Base-by-base conservation (phyloP, 768 basidiomycete genomes). In the Rhizopogon vesiculosus region DNA sequence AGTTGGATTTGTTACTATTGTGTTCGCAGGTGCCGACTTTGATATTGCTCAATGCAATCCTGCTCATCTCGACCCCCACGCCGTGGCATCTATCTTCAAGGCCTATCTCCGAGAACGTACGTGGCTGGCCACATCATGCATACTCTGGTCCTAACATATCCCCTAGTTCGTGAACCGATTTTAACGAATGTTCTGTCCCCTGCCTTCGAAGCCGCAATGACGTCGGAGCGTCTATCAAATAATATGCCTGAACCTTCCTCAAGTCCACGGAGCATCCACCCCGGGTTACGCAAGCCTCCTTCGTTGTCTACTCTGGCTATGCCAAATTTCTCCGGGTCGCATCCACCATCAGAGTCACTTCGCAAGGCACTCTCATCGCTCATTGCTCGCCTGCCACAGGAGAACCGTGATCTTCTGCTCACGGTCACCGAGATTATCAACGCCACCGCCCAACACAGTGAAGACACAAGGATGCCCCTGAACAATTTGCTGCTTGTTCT, bases 1-100 rank as follows among this genome's bases (percentile, higher is more conserved):
- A 51, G 16, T 54, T 48, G 70, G 28, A 35, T 16, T 22, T 33
- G 22, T 50, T 25, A 42, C 28, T 44, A 56, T 39, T 53, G 19
- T 42, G n/a, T 56, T 66, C 40, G 41, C 63, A 87, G 92, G 93
- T 55, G 89, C 87, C 51, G 95, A 98, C 72, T 92, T 87, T 63
- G 87, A 93, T 65, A 81, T 98, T 73, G 72, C 78, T 41, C 81
- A 83, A 58, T 89, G 86, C 59, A 80, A 81, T 49, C 93, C 93
- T 25, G 84, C 89, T 7, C 93, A 98, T 64, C 73, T 98, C 38
- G 95, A 98, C 66, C 95, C 95, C 45, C 93, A 98, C 69, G 91
- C 93, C 1, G 94, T 98, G 7, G 86, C 94, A 18, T 91, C 91
- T 25, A 75, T 96, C 31, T 97, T 96, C 74, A 97, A 96, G 70